Evolutionary conservation across 2,329 filamentous ascomycete genomes (phyloP), one percentile per base, ranked within the genome.

Genomic region (Fusarium devonianum): DNA sequence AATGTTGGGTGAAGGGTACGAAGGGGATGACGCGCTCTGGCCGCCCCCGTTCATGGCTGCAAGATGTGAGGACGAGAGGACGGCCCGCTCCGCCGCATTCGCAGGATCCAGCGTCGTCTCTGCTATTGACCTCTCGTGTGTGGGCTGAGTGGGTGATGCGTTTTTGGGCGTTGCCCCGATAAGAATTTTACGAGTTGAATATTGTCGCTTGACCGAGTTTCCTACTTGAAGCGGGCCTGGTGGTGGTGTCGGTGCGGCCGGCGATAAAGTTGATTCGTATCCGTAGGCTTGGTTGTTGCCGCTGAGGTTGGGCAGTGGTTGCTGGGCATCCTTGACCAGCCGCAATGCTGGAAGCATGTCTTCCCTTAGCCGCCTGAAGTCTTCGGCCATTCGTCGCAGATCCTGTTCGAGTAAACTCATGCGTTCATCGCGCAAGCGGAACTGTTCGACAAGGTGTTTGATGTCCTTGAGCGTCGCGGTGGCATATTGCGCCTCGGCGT

Each of bases 401-500:
- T 97, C 92, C 49, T 86, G 82, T 71, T 97, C 93, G 18, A 93
- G 83, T 32, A 89, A 78, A 58, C 84, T 85, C 74, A 97, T 93
- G 50, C 92, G 87, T 73, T 97, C 91, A 70, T 99, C 94, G 61
- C 94, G 89, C 56, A 95, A 78, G 59, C 90, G 87, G 34, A 99
- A 85, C 55, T 95, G 92, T 66, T 93, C 89, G 54, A 96, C 93
- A 14, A 99, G 82, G 42, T 92, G 86, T 58, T 90, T 89, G 66
- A 99, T 91, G 68, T 99, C 94, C 66, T 96, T 93, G 61, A 96
- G 85, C 1, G 92, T 96, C 5, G 93, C 93, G 29, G 86, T 89
- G 47, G 90, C 86, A 68, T 96, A 92, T 70, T 92, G 87, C 33
- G 86, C 87, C 69, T 92, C 89, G 58, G 89, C 89, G 69, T 97